A percentile compares a stretch with the other conserved stretches of the same genome.
These are phyloP conservation scores for Eimeria tenella DNA, from an alignment of 169 alveolate species.

Conservation along the genomic window DNA sequence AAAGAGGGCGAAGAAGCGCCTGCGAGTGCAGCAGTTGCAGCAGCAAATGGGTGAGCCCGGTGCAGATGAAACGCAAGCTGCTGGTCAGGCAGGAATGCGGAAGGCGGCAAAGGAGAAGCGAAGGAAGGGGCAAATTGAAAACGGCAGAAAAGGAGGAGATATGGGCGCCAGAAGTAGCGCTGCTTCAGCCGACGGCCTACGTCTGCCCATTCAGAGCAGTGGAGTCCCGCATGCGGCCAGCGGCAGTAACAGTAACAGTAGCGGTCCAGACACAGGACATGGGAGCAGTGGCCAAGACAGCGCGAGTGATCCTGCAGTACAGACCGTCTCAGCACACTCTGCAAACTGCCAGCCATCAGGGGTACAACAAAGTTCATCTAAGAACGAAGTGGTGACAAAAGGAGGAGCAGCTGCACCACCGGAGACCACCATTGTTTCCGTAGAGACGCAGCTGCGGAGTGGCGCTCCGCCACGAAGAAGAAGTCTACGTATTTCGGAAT, in stretches of 20 bases:
- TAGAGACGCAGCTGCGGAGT: background rate
- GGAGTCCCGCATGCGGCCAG: background rate
- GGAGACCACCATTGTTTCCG: background rate
- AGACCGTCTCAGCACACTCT: background rate
- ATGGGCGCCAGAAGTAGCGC: background rate
- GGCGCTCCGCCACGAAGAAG: background rate
- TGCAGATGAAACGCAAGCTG: background rate
- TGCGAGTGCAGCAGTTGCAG: background rate
- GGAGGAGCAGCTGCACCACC: background rate
- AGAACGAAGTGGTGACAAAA: background rate
- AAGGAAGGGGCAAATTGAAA: background rate
- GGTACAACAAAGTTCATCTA: background rate
- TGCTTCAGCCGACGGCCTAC: background rate
- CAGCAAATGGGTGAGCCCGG: background rate
- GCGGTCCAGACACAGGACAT: background rate
- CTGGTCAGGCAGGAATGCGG: background rate
- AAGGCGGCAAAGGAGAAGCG: background rate
- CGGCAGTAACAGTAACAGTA: slow-evolving; percentile 10
- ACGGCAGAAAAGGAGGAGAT: background rate
- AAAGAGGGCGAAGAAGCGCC: background rate
- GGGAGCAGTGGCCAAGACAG: background rate
- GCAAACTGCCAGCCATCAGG: too few species aligned
- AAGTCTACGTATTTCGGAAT: slow-evolving; percentile 19
- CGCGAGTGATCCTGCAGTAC: background rate
- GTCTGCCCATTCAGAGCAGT: slow-evolving; percentile 52